A percentile compares a stretch with the other conserved stretches of the same genome.
Conservation (phyloP, 106 monocot species). For the Phalaenopsis aphrodite region DNA sequence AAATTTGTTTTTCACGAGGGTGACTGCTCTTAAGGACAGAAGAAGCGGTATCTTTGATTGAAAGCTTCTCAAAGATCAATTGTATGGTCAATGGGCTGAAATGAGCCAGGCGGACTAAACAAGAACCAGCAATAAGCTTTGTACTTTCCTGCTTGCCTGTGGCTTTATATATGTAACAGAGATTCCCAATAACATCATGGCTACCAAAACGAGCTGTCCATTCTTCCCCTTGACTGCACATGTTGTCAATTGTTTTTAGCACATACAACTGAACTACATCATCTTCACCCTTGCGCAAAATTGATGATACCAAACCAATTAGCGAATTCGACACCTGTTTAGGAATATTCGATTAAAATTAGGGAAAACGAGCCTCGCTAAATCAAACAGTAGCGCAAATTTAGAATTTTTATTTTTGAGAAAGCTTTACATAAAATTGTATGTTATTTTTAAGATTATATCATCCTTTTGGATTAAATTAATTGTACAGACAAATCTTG, state of each 20-base stretch:
- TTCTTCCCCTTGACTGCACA: slow-evolving; percentile 78
- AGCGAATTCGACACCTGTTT: slow-evolving; percentile 76
- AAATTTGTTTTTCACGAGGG: slow-evolving; percentile 70
- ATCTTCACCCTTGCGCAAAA: slow-evolving; percentile 91
- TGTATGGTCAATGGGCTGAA: slow-evolving; percentile 62
- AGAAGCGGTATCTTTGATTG: slow-evolving; percentile 67
- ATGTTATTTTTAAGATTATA: too few species aligned
- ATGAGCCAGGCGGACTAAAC: slow-evolving; percentile 73
- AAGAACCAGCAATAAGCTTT: slow-evolving; percentile 85
- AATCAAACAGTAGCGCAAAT: too few species aligned
- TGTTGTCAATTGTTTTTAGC: slow-evolving; percentile 83
- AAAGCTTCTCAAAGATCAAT: slow-evolving; percentile 66
- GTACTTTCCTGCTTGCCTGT: slow-evolving; percentile 83
- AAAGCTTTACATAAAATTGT: too few species aligned
- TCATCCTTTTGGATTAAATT: too few species aligned
- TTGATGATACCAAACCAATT: slow-evolving; percentile 77
- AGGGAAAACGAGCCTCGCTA: too few species aligned
- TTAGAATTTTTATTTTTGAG: too few species aligned
- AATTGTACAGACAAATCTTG: too few species aligned
- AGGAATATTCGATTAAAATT: background rate
- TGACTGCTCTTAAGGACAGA: slow-evolving; percentile 47
- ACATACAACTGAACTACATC: slow-evolving; percentile 88
- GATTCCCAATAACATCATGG: slow-evolving; percentile 70
- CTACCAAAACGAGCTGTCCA: slow-evolving; percentile 83
- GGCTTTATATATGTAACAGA: slow-evolving; percentile 89